Percentiles rank a stretch among this genome's conserved stretches.
Evolutionary conservation across 2,329 filamentous ascomycete genomes (phyloP).

Genomic region (Colletotrichum incanum): DNA sequence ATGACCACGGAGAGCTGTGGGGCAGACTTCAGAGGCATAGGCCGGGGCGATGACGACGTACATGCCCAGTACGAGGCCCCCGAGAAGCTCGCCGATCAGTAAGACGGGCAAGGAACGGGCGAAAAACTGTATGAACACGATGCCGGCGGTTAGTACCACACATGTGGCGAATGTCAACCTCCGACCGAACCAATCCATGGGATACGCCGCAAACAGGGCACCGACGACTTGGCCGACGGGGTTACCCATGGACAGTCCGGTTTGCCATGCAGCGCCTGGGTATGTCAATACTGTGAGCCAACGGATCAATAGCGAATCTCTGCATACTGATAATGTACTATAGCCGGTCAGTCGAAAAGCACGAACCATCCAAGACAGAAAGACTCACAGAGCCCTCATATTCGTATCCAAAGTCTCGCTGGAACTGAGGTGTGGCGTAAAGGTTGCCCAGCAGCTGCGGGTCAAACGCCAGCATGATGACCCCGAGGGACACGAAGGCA

Average conservation of each 20-base stretch:
- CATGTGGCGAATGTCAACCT: slow-evolving; percentile 62
- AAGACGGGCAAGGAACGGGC: slow-evolving; percentile 69
- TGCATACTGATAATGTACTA: slow-evolving; percentile 54
- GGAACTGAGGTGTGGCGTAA: slow-evolving; percentile 72
- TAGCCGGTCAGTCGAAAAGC: slow-evolving; percentile 1
- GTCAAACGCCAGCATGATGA: slow-evolving; percentile 76
- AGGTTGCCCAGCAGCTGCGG: slow-evolving; percentile 76
- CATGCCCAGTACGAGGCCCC: slow-evolving; percentile 73
- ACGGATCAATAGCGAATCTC: not conserved
- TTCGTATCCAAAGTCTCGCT: slow-evolving; percentile 68
- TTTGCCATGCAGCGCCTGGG: slow-evolving; percentile 61
- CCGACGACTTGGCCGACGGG: slow-evolving; percentile 72
- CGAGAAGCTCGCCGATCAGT: slow-evolving; percentile 74
- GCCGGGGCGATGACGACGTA: slow-evolving; percentile 73
- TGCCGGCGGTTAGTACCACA: slow-evolving; percentile 62
- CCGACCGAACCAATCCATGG: slow-evolving; percentile 62
- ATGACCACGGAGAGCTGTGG: slow-evolving; percentile 69
- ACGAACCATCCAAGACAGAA: not conserved
- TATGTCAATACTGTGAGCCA: not conserved
- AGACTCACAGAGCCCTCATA: slow-evolving; percentile 56
- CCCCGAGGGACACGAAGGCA: slow-evolving; percentile 71
- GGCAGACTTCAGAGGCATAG: slow-evolving; percentile 75
- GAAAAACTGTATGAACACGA: slow-evolving; percentile 77
- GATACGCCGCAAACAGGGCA: slow-evolving; percentile 65
- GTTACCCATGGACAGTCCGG: slow-evolving; percentile 66